Percentiles rank a stretch among this genome's conserved stretches.
phyloP scores from a whole-genome alignment of 768 basidiomycete genomes.

The Pulveroboletus sp. region DNA sequence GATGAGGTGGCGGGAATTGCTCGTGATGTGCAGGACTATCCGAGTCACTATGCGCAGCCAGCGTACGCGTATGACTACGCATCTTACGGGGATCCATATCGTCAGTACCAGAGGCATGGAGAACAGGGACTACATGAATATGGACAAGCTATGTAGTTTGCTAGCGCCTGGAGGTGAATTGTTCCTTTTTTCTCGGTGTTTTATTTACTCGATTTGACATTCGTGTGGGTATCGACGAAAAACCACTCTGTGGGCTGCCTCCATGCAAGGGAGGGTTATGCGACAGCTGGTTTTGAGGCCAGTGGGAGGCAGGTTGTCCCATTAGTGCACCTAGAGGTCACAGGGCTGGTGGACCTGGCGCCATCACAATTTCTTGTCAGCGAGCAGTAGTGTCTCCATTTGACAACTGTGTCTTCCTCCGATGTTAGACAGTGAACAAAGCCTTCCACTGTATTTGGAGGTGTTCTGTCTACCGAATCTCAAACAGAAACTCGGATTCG shows the following conservation, averaged over 20 bases:
- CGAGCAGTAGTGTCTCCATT: neutral
- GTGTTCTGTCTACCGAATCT: too few species aligned
- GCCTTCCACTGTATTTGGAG: neutral
- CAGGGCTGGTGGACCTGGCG: neutral
- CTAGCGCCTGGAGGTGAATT: conserved; percentile 12
- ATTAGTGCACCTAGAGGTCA: neutral
- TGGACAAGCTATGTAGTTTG: conserved; percentile 31
- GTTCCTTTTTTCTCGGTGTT: conserved; percentile 20
- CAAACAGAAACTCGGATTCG: too few species aligned
- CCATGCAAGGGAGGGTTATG: neutral
- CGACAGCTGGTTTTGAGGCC: neutral
- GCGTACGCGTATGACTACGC: conserved; percentile 27
- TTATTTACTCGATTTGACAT: conserved; percentile 25
- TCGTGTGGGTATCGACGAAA: conserved; percentile 1
- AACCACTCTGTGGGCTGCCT: neutral
- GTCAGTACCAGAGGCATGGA: conserved; percentile 27
- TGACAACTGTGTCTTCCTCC: too few species aligned
- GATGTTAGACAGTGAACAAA: neutral
- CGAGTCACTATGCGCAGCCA: conserved; percentile 25
- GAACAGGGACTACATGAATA: conserved; percentile 27
- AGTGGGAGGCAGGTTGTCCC: neutral
- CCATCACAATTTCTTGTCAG: neutral
- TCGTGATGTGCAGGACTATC: conserved; percentile 39
- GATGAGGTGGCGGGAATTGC: conserved; percentile 31
- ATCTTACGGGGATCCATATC: conserved; percentile 24